Base-by-base conservation (phyloP, 1,139 yeast species). In the Blastobotrys apis region DNA sequence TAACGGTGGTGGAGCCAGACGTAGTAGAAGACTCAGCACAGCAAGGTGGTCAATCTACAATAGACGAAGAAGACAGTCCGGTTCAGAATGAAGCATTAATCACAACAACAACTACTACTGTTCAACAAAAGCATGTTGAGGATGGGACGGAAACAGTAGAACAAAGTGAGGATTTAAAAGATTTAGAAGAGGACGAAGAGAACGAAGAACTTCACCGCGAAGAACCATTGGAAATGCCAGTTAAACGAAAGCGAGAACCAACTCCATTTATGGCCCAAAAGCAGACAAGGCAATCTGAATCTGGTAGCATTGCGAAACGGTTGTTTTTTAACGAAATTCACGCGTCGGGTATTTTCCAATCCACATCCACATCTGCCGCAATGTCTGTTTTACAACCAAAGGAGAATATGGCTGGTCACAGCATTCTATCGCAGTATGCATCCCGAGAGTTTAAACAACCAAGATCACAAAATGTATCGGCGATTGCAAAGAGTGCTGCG, bases 321-420 rank as follows among this genome's bases (percentile, higher is more conserved):
- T 15, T 40, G 16, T 38, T 25, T 47, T 72, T 72, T 51, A 74
- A 68, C 49, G 94, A 84, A 53, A 81, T 83, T 35, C 81, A 81
- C 26, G 95, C 95, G 2, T 83, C 94, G 2, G 95, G 95, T 1
- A 81, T 80, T 52, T 78, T 79, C 53, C 82, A 82, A 32, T 81
- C 84, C 2, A 78, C 81, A 3, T 62, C 61, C 45, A 67, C 73
- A 2, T 68, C 78, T 42, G 64, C 67, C 6, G 54, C 56, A 12
- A 50, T 56, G 21, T 64, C 72, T 1, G 56, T 61, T 39, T 57
- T 60, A 12, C 72, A 67, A 48, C 78, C 73, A 46, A 70, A 74
- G 5, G 30, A 25, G 63, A 39, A 33, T 27, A n/a, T n/a, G n/a
- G n/a, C n/a, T n/a, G n/a, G n/a, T n/a, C n/a, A n/a, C n/a, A n/a